Evolutionary conservation across 257 asterid species (phyloP), one percentile per base, ranked within the genome.

Genomic region (Penstemon barbatus): DNA sequence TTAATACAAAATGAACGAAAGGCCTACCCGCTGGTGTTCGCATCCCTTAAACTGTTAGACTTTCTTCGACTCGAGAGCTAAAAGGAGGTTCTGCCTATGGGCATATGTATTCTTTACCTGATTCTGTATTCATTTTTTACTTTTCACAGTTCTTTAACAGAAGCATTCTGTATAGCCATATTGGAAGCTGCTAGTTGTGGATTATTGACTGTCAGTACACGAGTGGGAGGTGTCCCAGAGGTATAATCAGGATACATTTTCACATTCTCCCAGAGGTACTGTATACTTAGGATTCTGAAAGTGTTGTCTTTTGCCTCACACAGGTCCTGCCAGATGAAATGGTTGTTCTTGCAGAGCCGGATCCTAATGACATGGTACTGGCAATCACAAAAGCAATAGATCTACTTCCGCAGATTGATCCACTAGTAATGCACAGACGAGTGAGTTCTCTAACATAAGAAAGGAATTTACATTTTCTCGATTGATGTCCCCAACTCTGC

Each of bases 221-320:
- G 95, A 39, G 99, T 94, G 36, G 97, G 99, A 75, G 99, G 99
- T 66, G 99, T 94, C 77, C 99, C 97, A 56, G 97, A 94, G 97
- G 99, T 78, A 94, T 66, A 95, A 65, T 70, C 74, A 74, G 74
- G 53, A 46, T 18, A 50, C 63, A 33, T 39, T 65, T 68, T 78
- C 33, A 25, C 33, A 25, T 25, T 25, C 33, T 25, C 61, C 60
- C 69, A 48, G 25, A 67, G 56, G 49, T 69, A 12, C 52, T 64
- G 48, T 8, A 61, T 60, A 57, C 53, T 53, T 57, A 69, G 51
- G 63, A 64, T 57, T 48, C 49, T 77, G 72, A 74, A 49, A 76
- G 46, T 40, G 37, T 67, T 69, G 9, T 36, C 55, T 40, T 70
- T 74, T 65, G 55, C 55, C 68, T 25, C 57, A 41, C 65, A 91